Evolutionary conservation across 163 green algal genomes (phyloP).

Genomic region (Scenedesmus sp.): DNA sequence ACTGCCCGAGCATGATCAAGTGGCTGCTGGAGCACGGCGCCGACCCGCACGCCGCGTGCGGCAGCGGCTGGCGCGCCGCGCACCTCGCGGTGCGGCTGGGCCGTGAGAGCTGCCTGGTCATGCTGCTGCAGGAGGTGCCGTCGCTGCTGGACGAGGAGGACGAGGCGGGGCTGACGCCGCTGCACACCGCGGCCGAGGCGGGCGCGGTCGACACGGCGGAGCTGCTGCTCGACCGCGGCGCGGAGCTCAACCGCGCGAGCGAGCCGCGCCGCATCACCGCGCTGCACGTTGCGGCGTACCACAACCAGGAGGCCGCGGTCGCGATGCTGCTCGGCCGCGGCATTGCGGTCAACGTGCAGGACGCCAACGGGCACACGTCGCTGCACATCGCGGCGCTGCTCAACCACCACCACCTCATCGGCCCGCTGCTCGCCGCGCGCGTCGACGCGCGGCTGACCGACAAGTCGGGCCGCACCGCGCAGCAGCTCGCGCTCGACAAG

Average conservation of each 20-base stretch:
- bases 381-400: slow-evolving; percentile 45
- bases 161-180: slow-evolving; percentile 27
- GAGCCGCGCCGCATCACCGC: slow-evolving; percentile 36
- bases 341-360: slow-evolving; percentile 32
- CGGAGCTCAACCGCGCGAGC: slow-evolving; percentile 27
- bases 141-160: slow-evolving; percentile 36
- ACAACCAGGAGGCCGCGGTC: slow-evolving; percentile 42
- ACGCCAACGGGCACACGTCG: slow-evolving; percentile 46
- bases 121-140: slow-evolving; percentile 41
- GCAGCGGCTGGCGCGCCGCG: slow-evolving; percentile 22
- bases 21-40: slow-evolving; percentile 35
- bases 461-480: slow-evolving; percentile 14
- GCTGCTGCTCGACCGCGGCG: slow-evolving; percentile 31
- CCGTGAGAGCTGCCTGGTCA: slow-evolving; percentile 30
- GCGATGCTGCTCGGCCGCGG: slow-evolving; percentile 38
- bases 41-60: slow-evolving; percentile 24
- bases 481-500: slow-evolving; percentile 42
- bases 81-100: slow-evolving; percentile 39
- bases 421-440: slow-evolving; percentile 19
- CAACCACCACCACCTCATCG: slow-evolving; percentile 37
- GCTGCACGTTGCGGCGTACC: slow-evolving; percentile 39
- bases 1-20: slow-evolving; percentile 41
- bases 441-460: slow-evolving; percentile 29
- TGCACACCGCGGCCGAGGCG: slow-evolving; percentile 32
- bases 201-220: slow-evolving; percentile 6